Base-by-base conservation (phyloP, 441 rosid genomes). In the Rhodomyrtus psidioides region DNA sequence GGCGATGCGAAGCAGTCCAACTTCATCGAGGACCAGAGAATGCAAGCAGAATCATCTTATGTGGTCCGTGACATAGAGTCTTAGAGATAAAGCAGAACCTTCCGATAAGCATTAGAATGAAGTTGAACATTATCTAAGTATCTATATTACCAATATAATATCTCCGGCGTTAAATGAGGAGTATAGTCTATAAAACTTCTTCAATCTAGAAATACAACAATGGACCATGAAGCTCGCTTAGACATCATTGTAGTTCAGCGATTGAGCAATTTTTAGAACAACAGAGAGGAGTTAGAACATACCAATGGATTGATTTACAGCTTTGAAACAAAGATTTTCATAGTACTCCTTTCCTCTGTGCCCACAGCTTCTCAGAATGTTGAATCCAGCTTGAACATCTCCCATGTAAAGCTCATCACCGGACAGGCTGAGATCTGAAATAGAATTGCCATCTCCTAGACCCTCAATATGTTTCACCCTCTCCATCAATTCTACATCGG, bases 231-330 rank as follows among this genome's bases (percentile, higher is more conserved):
- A 39, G 51, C 79, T 70, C 44, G 5, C 51, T 19, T 3, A 70
- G 79, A 39, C 79, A 39, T 70, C 79, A 70, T 39, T 70, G 79
- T 46, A 39, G n/a, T 70, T 21, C n/a, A 39, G 79, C 16, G 23
- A 39, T 70, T 70, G 79, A 70, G 51, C 49, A 10, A 70, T 70
- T 21, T 70, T 39, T 10, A 39, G 51, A 70, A 39, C 8, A 39
- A 12, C 53, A 15, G 6, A 24, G 58, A 60, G 26, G 28, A 74
- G 85, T 55, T 55, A 83, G 88, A 58, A 90, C 95, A 88, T 88
- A 96, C 99, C 99, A 7, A 97, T 93, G 28, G 99, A 96, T 93
- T 97, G 98, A 89, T 97, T 97, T 81, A 97, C 98, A 44, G 99
- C 97, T 92, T 97, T 97, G 97, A 96, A 95, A 95, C 99, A 97